phyloP scores from a whole-genome alignment of 768 basidiomycete genomes.

The Leucosporidium creatinivorum region DNA sequence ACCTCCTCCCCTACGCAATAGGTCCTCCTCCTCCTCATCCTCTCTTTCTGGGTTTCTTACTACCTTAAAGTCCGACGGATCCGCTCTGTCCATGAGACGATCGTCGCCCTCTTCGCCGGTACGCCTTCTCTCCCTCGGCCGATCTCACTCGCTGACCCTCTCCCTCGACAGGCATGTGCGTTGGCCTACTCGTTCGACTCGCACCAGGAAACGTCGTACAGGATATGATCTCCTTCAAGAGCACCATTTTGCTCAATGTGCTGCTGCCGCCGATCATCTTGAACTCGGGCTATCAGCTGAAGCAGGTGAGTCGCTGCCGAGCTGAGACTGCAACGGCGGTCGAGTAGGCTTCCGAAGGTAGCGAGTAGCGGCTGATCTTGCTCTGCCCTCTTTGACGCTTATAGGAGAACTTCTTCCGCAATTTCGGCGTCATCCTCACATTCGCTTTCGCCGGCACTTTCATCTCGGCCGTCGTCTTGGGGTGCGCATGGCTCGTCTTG shows the following conservation, averaged over 20 bases:
- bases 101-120: constrained; percentile 85
- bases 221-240: constrained; percentile 71
- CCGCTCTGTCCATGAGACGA: constrained; percentile 88
- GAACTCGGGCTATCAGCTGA: constrained; percentile 95
- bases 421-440: constrained; percentile 79
- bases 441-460: constrained; percentile 94
- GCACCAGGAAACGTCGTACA: constrained; percentile 89
- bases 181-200: constrained; percentile 81
- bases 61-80: constrained; percentile 96
- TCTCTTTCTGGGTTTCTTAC: constrained; percentile 93
- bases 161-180: constrained; percentile 61
- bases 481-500: constrained; percentile 54
- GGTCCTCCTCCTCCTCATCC: constrained; percentile 66
- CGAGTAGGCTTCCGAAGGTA: too few species aligned
- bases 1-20: neutral
- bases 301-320: constrained; percentile 79
- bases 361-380: too few species aligned
- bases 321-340: too few species aligned
- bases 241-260: constrained; percentile 95
- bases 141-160: neutral
- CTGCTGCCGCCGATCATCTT: constrained; percentile 97
- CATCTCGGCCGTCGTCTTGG: constrained; percentile 90
- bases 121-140: constrained; percentile 10
- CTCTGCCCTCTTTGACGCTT: too few species aligned
- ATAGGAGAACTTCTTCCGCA: constrained; percentile 96